Evolutionary conservation across 2,329 filamentous ascomycete species (phyloP).

Genomic region (Sporothrix phasma): DNA sequence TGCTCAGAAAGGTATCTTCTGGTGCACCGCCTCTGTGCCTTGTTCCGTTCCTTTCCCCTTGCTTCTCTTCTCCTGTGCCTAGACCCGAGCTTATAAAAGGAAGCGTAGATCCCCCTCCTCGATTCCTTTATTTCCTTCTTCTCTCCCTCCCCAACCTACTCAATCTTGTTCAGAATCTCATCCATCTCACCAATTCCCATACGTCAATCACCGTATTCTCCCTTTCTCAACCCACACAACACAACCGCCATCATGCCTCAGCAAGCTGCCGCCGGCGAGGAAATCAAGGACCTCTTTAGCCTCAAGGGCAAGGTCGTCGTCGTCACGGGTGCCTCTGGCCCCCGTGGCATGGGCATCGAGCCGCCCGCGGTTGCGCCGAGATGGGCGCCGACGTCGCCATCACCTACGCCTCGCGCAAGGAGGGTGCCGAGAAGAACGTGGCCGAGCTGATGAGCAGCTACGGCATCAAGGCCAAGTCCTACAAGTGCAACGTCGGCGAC

Average conservation of each 20-base stretch:
- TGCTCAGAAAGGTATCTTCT: neutral
- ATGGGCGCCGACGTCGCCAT: slow-evolving; percentile 61
- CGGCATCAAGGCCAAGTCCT: slow-evolving; percentile 56
- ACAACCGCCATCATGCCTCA: slow-evolving; percentile 39
- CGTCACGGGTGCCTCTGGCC: slow-evolving; percentile 58
- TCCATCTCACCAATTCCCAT: neutral
- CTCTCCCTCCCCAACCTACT: neutral
- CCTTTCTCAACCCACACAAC: neutral
- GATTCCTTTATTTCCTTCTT: neutral
- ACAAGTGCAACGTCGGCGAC: slow-evolving; percentile 50
- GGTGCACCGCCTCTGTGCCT: neutral
- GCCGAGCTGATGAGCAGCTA: slow-evolving; percentile 55
- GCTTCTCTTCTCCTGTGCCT: neutral
- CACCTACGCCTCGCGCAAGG: slow-evolving; percentile 62
- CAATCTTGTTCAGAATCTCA: neutral
- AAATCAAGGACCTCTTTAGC: slow-evolving; percentile 58
- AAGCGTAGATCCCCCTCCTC: slow-evolving; percentile 1
- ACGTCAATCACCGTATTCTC: neutral
- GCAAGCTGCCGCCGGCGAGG: slow-evolving; percentile 44
- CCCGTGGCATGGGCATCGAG: slow-evolving; percentile 60
- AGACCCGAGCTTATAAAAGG: neutral
- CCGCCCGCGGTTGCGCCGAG: slow-evolving; percentile 59
- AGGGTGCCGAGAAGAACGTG: slow-evolving; percentile 56
- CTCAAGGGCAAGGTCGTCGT: slow-evolving; percentile 64
- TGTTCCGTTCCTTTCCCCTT: neutral